Conservation (phyloP, 805 yeast genomes). For the Priceomyces castillae region DNA sequence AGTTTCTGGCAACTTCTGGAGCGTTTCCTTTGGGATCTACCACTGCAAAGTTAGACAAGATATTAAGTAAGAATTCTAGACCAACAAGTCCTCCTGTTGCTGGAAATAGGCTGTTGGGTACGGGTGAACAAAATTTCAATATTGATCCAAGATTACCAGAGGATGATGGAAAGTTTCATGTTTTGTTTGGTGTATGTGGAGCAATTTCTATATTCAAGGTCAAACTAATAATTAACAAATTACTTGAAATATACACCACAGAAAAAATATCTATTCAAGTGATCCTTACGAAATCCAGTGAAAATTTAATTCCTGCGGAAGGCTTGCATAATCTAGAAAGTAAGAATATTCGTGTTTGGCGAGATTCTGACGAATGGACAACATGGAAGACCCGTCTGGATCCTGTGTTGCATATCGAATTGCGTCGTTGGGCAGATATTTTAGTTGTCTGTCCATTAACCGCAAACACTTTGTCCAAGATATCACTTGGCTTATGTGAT, state of each 20-base stretch:
- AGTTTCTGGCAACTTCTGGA: conserved; percentile 11
- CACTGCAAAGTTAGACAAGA: conserved; percentile 10
- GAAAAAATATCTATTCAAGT: conserved; percentile 53
- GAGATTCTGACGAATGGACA: conserved; percentile 59
- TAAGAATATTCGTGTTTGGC: conserved; percentile 50
- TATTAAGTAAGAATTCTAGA: conserved; percentile 3
- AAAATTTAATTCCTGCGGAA: conserved; percentile 49
- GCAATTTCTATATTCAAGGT: conserved; percentile 52
- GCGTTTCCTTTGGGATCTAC: background rate
- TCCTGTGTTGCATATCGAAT: conserved; percentile 91
- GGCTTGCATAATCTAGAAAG: conserved; percentile 36
- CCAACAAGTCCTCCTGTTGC: conserved; percentile 9
- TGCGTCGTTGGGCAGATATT: conserved; percentile 96
- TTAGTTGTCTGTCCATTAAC: conserved; percentile 90
- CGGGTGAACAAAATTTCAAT: conserved; percentile 26
- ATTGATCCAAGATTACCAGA: conserved; percentile 52
- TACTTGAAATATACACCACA: conserved; percentile 50
- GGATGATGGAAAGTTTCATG: conserved; percentile 55
- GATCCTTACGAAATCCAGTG: conserved; percentile 53
- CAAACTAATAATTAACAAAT: conserved; percentile 49
- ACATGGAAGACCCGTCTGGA: conserved; percentile 82
- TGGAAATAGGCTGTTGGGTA: background rate
- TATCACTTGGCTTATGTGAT: conserved; percentile 89
- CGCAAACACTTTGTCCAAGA: conserved; percentile 88
- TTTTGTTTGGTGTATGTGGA: conserved; percentile 58